Evolutionary conservation across 805 yeast species (phyloP).

Genomic region (Maudiozyma turicensis): DNA sequence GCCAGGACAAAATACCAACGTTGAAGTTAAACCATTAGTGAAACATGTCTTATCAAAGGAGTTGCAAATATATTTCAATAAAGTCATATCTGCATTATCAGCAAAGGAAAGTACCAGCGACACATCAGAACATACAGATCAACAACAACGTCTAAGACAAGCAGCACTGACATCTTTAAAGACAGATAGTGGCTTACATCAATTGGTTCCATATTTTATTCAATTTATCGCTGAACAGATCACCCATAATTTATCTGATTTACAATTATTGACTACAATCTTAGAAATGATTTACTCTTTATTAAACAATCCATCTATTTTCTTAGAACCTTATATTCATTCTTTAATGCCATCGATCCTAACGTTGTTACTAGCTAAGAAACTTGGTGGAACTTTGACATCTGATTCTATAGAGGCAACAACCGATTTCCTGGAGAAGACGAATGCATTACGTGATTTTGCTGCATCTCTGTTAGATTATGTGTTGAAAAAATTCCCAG

Average conservation of each 20-base stretch:
- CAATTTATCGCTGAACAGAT: conserved; percentile 94
- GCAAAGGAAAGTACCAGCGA: conserved; percentile 35
- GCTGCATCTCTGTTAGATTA: conserved; percentile 76
- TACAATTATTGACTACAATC: conserved; percentile 68
- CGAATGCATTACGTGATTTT: conserved; percentile 68
- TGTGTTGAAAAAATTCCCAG: conserved; percentile 71
- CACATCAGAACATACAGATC: neutral
- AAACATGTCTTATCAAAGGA: conserved; percentile 93
- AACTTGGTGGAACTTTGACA: conserved; percentile 51
- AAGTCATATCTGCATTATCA: conserved; percentile 70
- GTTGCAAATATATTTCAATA: conserved; percentile 85
- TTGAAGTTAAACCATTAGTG: conserved; percentile 75
- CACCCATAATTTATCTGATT: conserved; percentile 71
- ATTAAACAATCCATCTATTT: conserved; percentile 71
- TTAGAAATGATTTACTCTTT: conserved; percentile 81
- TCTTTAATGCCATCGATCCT: conserved; percentile 94
- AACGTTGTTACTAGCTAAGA: conserved; percentile 79
- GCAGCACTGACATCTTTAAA: conserved; percentile 81
- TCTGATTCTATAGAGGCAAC: conserved; percentile 13
- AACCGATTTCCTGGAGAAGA: conserved; percentile 31
- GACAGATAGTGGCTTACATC: conserved; percentile 94
- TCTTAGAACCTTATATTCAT: conserved; percentile 91
- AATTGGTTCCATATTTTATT: conserved; percentile 89
- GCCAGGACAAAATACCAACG: conserved; percentile 33
- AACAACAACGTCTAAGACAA: conserved; percentile 38